Evolutionary conservation across 176 grass and related monocot genomes (phyloP).

Genomic region (Carex cristatella): DNA sequence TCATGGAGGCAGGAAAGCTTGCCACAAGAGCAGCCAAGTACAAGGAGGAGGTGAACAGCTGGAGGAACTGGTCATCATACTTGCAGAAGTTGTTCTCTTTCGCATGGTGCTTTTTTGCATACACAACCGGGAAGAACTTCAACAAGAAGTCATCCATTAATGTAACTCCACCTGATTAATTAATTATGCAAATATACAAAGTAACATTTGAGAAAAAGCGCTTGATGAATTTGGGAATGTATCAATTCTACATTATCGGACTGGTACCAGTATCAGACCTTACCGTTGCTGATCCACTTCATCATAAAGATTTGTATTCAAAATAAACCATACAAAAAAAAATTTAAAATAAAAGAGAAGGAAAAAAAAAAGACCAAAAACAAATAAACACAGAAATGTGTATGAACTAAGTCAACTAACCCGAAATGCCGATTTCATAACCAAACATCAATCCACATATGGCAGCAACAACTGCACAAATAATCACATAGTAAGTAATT

Average conservation of each 20-base stretch:
- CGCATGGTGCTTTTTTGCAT: conserved; percentile 33
- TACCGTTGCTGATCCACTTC: background rate
- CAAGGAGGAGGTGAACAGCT: conserved; percentile 59
- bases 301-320: background rate
- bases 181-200: background rate
- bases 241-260: too few species aligned
- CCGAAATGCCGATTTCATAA: conserved; percentile 72
- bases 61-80: conserved; percentile 51
- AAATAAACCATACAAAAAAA: too few species aligned
- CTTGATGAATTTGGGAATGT: too few species aligned
- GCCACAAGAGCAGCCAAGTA: conserved; percentile 52
- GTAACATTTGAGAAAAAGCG: too few species aligned
- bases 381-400: background rate
- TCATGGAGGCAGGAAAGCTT: conserved; percentile 36
- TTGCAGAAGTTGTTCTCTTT: conserved; percentile 72
- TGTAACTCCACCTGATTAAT: conserved; percentile 46
- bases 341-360: background rate
- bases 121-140: conserved; percentile 39
- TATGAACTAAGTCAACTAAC: conserved; percentile 9
- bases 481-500: conserved; percentile 48
- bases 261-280: background rate
- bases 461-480: conserved; percentile 50
- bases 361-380: background rate
- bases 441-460: conserved; percentile 69
- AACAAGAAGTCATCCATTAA: conserved; percentile 57